Evolutionary conservation across 352 stramenopile genomes (phyloP), one percentile per base, ranked within the genome.

Genomic region (Globisporangium polare): DNA sequence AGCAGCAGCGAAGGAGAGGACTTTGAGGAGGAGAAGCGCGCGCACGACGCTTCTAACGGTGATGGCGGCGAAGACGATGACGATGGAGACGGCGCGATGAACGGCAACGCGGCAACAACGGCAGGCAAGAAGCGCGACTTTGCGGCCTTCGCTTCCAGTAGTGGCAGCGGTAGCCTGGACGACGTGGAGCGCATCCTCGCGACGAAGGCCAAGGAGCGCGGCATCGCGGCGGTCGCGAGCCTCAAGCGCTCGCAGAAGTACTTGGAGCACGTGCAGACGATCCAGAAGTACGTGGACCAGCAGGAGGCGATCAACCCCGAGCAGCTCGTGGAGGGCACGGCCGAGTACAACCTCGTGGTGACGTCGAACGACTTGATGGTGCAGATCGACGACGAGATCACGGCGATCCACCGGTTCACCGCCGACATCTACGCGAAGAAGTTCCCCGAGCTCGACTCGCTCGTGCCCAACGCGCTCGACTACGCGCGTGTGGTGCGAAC

Each of bases 371-470:
- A 95, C 63, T 72, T 97, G 46, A 94, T 98, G 75, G 80, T 93
- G 53, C 80, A 96, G 55, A 97, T 98, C 49, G 90, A 98, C 65
- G 90, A 97, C 67, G 92, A 98, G 68, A 94, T 98, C 52, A 73
- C 77, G 20, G 79, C 77, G 5, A 86, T 97, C 37, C 93, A 98
- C 67, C 82, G 87, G 24, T 97, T 97, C 63, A 83, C 98, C 41
- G 77, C 87, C 4, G 91, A 98, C 45, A 65, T 96, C 8, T 98
- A 99, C 73, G 71, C 83, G 42, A 77, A 79, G 20, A 98, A 98
- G 71, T 98, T 99, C 69, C 93, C 95, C 0, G 95, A 98, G 64
- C 78, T 99, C 22, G 92, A 98, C 69, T 92, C 96, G 43, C 74
- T 99, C 13, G 77, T 99, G 24, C 85, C 92, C 7, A 95, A 97